Evolutionary conservation across 2,329 filamentous ascomycete species (phyloP).

Genomic region (Aspergillus sp.): DNA sequence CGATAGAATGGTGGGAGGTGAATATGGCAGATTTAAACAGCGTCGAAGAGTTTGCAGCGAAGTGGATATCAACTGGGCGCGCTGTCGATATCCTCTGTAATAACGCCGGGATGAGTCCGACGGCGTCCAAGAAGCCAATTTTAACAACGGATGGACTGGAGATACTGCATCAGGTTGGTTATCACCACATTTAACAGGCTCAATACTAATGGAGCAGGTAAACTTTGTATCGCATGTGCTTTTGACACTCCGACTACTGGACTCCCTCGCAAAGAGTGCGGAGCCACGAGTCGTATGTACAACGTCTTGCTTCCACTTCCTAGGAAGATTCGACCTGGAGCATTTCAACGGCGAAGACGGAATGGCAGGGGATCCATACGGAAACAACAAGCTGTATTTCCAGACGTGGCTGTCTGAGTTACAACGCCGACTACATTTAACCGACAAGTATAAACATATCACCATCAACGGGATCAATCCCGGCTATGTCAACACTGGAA

Average conservation of each 20-base stretch:
- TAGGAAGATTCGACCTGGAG: background rate
- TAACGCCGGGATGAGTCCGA: conserved; percentile 2
- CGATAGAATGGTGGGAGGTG: conserved; percentile 7
- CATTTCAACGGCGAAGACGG: background rate
- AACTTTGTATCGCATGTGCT: conserved; percentile 9
- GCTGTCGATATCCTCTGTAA: conserved; percentile 8
- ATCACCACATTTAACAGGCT: no score
- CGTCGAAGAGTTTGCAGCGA: background rate
- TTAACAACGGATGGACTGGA: conserved; percentile 3
- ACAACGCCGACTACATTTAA: background rate
- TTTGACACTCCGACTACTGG: background rate
- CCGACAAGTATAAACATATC: background rate
- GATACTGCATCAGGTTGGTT: conserved; percentile 2
- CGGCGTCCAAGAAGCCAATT: background rate
- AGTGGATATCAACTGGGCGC: background rate
- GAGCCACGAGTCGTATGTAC: conserved; percentile 9
- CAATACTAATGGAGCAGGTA: background rate
- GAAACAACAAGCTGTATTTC: conserved; percentile 8
- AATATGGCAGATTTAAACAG: conserved; percentile 1
- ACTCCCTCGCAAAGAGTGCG: background rate
- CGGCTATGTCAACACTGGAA: conserved; percentile 5
- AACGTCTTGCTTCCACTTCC: conserved; percentile 4
- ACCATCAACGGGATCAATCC: conserved; percentile 9
- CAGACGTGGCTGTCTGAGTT: conserved; percentile 5
- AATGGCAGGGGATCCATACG: background rate